These are phyloP conservation scores for Fusarium sp. DNA, from an alignment of 2,329 filamentous ascomycete genomes.

Conservation along the genomic window DNA sequence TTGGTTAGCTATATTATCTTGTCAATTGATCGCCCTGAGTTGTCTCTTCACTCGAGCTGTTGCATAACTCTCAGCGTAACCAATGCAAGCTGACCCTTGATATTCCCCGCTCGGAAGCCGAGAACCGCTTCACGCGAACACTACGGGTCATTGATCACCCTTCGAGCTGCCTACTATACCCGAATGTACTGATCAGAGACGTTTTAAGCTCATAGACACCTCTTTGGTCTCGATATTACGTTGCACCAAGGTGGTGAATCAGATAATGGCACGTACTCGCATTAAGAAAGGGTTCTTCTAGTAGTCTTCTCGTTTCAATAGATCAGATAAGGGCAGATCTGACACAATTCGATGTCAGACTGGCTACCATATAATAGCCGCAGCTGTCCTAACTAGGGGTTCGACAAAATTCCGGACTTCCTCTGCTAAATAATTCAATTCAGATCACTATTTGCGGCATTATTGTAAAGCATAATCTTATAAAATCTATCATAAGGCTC, in stretches of 20 bases:
- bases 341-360: neutral
- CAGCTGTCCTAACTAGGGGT: too few relatives aligned
- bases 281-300: constrained; percentile 12
- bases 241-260: neutral
- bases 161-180: constrained; percentile 27
- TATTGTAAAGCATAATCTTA: too few relatives aligned
- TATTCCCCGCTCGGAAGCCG: constrained; percentile 48
- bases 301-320: neutral
- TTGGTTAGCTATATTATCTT: neutral
- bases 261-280: neutral
- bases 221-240: constrained; percentile 1
- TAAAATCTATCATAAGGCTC: too few relatives aligned
- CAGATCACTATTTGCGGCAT: too few relatives aligned
- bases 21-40: constrained; percentile 9
- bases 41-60: neutral
- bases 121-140: constrained; percentile 39
- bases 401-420: too few relatives aligned
- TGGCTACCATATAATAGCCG: too few relatives aligned
- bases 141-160: constrained; percentile 35
- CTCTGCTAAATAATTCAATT: too few relatives aligned
- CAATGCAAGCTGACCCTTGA: constrained; percentile 22
- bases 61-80: constrained; percentile 9
- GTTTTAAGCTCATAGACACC: neutral
- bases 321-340: neutral
- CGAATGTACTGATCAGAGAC: constrained; percentile 15